Conservation (phyloP, 129 eudicot species). For the Kitagawia praeruptora region DNA sequence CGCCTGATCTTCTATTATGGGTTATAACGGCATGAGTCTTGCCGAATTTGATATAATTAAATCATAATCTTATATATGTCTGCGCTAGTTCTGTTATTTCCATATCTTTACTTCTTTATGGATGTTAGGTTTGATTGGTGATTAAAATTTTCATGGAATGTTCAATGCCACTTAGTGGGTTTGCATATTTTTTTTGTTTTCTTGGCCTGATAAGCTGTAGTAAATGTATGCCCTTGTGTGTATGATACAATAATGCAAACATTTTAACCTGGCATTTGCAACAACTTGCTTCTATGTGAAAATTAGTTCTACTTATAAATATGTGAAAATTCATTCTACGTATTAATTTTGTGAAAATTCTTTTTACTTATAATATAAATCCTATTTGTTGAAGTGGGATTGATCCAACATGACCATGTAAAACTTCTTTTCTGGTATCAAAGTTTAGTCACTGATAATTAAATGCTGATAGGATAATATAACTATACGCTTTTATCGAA, state of each 20-base stretch:
- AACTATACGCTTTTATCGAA: background rate
- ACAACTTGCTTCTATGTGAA: background rate
- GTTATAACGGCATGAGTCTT: conserved; percentile 11
- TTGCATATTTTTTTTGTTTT: background rate
- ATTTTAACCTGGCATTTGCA: background rate
- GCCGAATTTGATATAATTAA: conserved; percentile 24
- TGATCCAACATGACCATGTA: background rate
- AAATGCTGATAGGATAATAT: background rate
- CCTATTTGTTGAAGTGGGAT: background rate
- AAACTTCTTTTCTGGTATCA: background rate
- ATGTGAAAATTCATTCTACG: background rate
- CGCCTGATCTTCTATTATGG: conserved; percentile 14
- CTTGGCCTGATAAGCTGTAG: background rate
- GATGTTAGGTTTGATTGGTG: background rate
- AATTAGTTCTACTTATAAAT: background rate
- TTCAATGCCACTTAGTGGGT: background rate
- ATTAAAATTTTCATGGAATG: background rate
- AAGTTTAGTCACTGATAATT: background rate
- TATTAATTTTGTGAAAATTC: background rate
- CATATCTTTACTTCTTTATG: background rate
- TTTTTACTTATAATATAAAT: background rate
- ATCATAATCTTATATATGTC: background rate
- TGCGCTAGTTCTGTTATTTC: background rate
- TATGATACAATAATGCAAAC: background rate
- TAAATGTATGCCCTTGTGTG: background rate